phyloP scores from a whole-genome alignment of 2,329 filamentous ascomycete genomes.

The Microsporum canis region DNA sequence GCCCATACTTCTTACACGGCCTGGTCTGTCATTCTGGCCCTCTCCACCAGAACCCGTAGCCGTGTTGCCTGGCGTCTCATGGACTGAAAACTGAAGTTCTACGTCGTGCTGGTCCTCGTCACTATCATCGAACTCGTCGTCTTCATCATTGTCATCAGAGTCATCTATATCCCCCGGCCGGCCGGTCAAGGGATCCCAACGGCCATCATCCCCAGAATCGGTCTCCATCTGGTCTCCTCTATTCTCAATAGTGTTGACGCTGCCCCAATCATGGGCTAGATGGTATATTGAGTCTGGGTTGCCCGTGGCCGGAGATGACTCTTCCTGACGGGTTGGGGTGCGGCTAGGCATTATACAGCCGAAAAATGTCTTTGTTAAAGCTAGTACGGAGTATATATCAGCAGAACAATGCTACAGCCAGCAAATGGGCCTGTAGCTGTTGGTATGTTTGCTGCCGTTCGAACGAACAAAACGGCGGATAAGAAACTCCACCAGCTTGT shows the following conservation, averaged over 20 bases:
- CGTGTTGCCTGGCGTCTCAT: neutral
- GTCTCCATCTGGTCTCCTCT: neutral
- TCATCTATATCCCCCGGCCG: neutral
- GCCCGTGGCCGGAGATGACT: conserved; percentile 10
- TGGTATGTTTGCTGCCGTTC: neutral
- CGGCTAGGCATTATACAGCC: neutral
- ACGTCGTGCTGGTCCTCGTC: conserved; percentile 13
- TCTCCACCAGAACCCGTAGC: neutral
- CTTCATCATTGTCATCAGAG: conserved; percentile 24
- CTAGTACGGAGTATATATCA: neutral
- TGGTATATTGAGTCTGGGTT: conserved; percentile 26
- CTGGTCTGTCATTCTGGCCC: neutral
- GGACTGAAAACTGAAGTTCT: neutral
- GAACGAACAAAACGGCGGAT: neutral
- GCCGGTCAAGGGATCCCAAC: neutral
- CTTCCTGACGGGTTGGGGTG: neutral
- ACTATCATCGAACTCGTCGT: conserved; percentile 23
- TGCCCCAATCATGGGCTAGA: conserved; percentile 27
- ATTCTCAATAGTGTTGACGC: conserved; percentile 18
- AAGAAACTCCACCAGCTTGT: neutral
- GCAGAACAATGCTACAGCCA: neutral
- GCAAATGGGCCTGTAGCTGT: neutral
- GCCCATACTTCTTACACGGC: conserved; percentile 2
- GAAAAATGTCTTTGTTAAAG: neutral
- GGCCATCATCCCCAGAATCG: conserved; percentile 23